Base-by-base conservation (phyloP, 2,329 filamentous ascomycete genomes). In the Nigrospora oryzae region DNA sequence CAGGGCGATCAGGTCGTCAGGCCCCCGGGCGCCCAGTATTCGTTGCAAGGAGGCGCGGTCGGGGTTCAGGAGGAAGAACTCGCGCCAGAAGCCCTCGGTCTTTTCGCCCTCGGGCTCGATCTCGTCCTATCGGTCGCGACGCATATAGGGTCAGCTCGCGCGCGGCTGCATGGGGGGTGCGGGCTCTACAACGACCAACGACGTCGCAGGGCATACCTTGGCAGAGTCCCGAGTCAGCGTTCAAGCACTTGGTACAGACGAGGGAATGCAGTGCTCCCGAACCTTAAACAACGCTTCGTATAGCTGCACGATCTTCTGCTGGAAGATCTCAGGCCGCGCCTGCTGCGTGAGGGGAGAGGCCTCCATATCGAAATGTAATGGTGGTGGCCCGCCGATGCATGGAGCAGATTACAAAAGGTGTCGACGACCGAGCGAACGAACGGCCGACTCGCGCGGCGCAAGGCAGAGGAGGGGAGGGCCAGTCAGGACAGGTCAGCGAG, bases 321-420 rank as follows among this genome's bases (percentile, higher is more conserved):
- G 86, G 63, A 98, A 96, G 36, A 84, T 80, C 64, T 94, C 86
- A 44, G 91, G 93, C 58, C 89, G 81, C 66, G 81, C 81, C 74
- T 96, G 89, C 68, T 94, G 89, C 46, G 90, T 95, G 62, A 98
- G 79, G 52, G 93, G 93, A 62, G 91, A 97, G 56, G 83, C 77
- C 71, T 95, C 88, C 88, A 94, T 94, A 39, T 43, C 52, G 40
- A 35, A 30, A 23, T 42, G 32, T 13, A 13, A 33, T 46, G 45
- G 36, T 23, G 37, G 36, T 19, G 38, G 47, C 36, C 45, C 40
- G 49, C 44, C 44, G 41, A 44, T 49, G 49, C 46, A 49, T 51
- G 45, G 42, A 46, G 43, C 41, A 44, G 46, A 42, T 37, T 17
- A 15, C 17, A 14, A 39, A 14, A 35, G 34, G 30, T 10, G 23